Evolutionary conservation across 1,139 yeast species (phyloP).

Genomic region (Lipomyces yarrowii): DNA sequence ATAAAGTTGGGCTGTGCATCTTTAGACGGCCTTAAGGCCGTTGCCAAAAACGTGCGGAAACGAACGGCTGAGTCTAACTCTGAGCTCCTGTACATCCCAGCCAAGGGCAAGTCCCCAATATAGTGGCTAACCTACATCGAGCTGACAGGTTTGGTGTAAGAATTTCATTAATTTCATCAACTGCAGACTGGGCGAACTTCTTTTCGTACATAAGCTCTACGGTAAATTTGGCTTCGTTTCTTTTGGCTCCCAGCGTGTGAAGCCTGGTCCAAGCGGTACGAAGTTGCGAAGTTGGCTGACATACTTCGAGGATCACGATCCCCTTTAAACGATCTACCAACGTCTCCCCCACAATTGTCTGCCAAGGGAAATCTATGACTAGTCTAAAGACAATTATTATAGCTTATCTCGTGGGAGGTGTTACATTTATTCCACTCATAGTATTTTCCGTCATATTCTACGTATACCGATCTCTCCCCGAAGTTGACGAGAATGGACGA

Average conservation of each 20-base stretch:
- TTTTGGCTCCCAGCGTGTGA: background rate
- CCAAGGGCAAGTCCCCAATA: no score
- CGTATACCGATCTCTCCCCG: slow-evolving; percentile 44
- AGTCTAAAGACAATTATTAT: slow-evolving; percentile 37
- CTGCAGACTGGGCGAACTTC: no score
- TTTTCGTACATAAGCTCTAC: background rate
- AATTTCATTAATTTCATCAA: no score
- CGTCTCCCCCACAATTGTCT: background rate
- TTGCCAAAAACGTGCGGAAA: background rate
- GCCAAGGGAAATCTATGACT: slow-evolving; percentile 11
- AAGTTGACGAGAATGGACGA: slow-evolving; percentile 34
- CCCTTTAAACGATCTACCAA: background rate
- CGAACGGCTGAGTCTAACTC: background rate
- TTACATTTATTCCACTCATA: slow-evolving; percentile 70
- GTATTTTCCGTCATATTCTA: slow-evolving; percentile 44
- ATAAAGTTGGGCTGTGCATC: background rate
- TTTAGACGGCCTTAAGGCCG: background rate
- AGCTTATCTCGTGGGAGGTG: slow-evolving; percentile 70
- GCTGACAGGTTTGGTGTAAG: background rate
- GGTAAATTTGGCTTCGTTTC: background rate
- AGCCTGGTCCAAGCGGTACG: background rate
- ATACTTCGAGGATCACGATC: background rate
- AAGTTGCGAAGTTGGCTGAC: background rate
- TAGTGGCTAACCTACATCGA: background rate
- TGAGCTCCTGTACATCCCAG: no score